Base-by-base conservation (phyloP, 805 yeast species). In the Wickerhamomyces bovis region DNA sequence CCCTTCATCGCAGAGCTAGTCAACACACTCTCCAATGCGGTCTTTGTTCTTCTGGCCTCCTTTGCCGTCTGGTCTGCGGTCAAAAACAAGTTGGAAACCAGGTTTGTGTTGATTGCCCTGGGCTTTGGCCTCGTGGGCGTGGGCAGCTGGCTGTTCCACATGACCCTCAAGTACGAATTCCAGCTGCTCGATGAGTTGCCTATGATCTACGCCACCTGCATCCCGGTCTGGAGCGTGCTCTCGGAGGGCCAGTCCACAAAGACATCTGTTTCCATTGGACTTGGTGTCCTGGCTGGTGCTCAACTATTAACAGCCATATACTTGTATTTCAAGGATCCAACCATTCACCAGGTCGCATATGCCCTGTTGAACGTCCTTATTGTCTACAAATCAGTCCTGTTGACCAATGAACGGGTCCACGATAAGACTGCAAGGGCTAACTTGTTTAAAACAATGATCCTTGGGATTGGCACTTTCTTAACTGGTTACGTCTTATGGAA, bases 161-260 rank as follows among this genome's bases (percentile, higher is more conserved):
- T 94, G 97, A 92, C 98, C 5, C 73, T 94, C 56, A 74, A 79
- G 53, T 94, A 92, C 66, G 88, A 85, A 61, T 94, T 77, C 69
- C 99, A 94, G 68, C 65, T 94, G 52, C 73, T 94, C 64, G 99
- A 94, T 68, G 99, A 94, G 65, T 72, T 94, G 58, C 99, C 99
- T 38, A 94, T 94, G 99, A 88, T 94, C 52, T 94, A 94, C 67
- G 97, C 96, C 20, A 94, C 99, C 2, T 92, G 97, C 53, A 81
- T 92, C 23, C 98, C 99, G 0, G 82, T 89, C 51, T 88, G 95
- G 95, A 76, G 83, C 39, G 81, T 86, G 1, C 82, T 84, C 54
- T 75, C 85, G 41, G 86, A 81, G 59, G 78, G 77, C 38, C 70
- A 67, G 48, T 52, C 73, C 1, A 39, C 26, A n/a, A 45, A 35